These are phyloP conservation scores for Calocybe cyanea DNA, from an alignment of 768 basidiomycete species.

Conservation along the genomic window DNA sequence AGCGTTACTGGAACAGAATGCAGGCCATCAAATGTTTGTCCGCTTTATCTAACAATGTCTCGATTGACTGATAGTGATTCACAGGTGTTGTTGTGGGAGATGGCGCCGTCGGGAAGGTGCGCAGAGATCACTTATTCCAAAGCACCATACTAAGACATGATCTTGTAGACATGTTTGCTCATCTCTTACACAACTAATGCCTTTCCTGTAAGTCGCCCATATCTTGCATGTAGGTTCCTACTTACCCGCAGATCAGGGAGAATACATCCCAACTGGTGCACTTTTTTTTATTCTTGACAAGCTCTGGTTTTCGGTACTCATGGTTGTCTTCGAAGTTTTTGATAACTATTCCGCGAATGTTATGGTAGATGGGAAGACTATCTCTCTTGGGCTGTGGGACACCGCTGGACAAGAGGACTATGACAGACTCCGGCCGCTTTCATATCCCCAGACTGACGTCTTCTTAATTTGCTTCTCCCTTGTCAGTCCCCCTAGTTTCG, in stretches of 20 bases:
- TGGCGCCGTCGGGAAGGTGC: slow-evolving; percentile 96
- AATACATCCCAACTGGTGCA: slow-evolving; percentile 92
- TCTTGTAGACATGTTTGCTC: slow-evolving; percentile 85
- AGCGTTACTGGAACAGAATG: slow-evolving; percentile 45
- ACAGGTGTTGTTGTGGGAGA: slow-evolving; percentile 97
- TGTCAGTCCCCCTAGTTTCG: slow-evolving; percentile 96
- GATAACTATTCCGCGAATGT: slow-evolving; percentile 99
- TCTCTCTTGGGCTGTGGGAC: slow-evolving; percentile 98
- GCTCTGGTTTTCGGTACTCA: slow-evolving; percentile 5
- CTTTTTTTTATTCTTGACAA: slow-evolving; percentile 1
- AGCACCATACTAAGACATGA: slow-evolving; percentile 17
- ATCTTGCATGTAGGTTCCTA: slow-evolving; percentile 11
- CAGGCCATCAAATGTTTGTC: slow-evolving; percentile 87
- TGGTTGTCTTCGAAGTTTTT: slow-evolving; percentile 59
- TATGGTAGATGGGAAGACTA: slow-evolving; percentile 98
- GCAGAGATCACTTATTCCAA: slow-evolving; percentile 21
- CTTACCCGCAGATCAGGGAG: slow-evolving; percentile 56
- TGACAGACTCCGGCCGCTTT: slow-evolving; percentile 93
- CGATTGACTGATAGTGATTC: slow-evolving; percentile 28
- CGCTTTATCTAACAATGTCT: slow-evolving; percentile 8
- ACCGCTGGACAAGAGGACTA: slow-evolving; percentile 99
- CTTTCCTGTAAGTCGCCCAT: slow-evolving; percentile 68
- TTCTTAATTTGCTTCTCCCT: slow-evolving; percentile 99
- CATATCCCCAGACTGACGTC: slow-evolving; percentile 98
- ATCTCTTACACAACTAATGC: slow-evolving; percentile 99